A percentile compares a stretch with the other conserved stretches of the same genome.
These are phyloP conservation scores for Paramecium sonneborni DNA, from an alignment of 73 alveolate genomes.

Conservation along the genomic window DNA sequence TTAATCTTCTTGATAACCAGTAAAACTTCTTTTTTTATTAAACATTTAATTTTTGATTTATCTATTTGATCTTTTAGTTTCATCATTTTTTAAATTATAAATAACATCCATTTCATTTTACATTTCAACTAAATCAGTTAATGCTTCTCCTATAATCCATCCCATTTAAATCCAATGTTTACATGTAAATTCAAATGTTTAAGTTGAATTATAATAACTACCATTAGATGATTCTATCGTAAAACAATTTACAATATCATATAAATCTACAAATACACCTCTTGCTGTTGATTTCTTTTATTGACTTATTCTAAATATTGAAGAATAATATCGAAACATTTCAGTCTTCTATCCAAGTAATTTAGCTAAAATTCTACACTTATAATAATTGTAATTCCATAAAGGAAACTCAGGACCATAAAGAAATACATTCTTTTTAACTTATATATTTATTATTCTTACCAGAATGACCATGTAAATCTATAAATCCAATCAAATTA, in stretches of 20 bases:
- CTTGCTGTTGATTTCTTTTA: slow-evolving; percentile 60
- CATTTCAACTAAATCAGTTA: slow-evolving; percentile 14
- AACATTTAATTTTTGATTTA: not conserved
- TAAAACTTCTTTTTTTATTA: slow-evolving; percentile 44
- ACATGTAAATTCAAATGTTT: slow-evolving; percentile 30
- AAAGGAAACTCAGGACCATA: slow-evolving; percentile 83
- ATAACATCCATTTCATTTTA: not conserved
- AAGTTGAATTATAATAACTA: slow-evolving; percentile 23
- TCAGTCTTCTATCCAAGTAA: slow-evolving; percentile 6
- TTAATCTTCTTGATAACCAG: slow-evolving; percentile 46
- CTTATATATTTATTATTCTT: not conserved
- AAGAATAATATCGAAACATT: slow-evolving; percentile 66
- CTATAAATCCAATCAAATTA: slow-evolving; percentile 69
- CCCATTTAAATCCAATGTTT: slow-evolving; percentile 59
- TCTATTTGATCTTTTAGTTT: not conserved
- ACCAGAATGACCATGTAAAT: slow-evolving; percentile 81
- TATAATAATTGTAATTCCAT: slow-evolving; percentile 58
- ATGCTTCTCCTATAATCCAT: slow-evolving; percentile 10
- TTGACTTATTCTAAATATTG: slow-evolving; percentile 41
- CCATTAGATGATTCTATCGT: slow-evolving; percentile 69
- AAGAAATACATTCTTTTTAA: slow-evolving; percentile 78
- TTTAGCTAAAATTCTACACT: slow-evolving; percentile 60
- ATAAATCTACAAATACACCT: slow-evolving; percentile 36
- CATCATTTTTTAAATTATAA: not conserved
- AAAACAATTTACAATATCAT: slow-evolving; percentile 50